These are phyloP conservation scores for Trametes sp. DNA, from an alignment of 1,284 basidiomycete genomes.

Conservation along the genomic window DNA sequence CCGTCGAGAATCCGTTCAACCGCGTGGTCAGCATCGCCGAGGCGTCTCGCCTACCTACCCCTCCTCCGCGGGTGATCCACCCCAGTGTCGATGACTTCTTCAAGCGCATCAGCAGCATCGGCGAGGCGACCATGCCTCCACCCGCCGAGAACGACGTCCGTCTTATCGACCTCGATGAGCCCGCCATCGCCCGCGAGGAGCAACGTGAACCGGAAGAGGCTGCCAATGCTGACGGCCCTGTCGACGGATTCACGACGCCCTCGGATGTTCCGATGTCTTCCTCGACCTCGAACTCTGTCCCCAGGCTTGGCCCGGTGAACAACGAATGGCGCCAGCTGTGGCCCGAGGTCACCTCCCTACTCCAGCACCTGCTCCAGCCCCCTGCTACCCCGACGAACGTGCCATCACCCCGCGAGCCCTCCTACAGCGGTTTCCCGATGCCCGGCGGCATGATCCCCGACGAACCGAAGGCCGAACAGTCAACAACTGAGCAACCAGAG, in stretches of 20 bases:
- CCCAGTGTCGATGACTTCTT: not conserved
- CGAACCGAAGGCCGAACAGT: constrained; percentile 20
- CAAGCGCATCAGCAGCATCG: not conserved
- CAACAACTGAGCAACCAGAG: not conserved
- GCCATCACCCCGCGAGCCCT: not conserved
- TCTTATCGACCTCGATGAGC: constrained; percentile 27
- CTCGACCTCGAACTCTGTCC: constrained; percentile 29
- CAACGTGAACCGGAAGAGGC: not conserved
- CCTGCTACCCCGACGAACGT: constrained; percentile 17
- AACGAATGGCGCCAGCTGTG: constrained; percentile 41
- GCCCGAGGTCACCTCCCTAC: constrained; percentile 41
- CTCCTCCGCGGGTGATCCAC: not conserved
- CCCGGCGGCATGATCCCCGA: constrained; percentile 35
- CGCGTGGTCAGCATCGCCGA: not conserved
- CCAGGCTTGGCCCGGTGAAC: constrained; percentile 37
- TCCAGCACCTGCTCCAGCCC: constrained; percentile 42
- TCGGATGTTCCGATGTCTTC: constrained; percentile 32
- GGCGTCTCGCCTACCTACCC: not conserved
- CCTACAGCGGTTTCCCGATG: constrained; percentile 24
- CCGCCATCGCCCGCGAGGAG: not conserved
- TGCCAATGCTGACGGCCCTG: constrained; percentile 6
- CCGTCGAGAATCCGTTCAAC: not conserved
- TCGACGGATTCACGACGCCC: constrained; percentile 30
- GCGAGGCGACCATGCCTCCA: not conserved
- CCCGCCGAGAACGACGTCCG: not conserved